Evolutionary conservation across 1,284 basidiomycete genomes (phyloP).

Genomic region (Ganoderma lingzhi): DNA sequence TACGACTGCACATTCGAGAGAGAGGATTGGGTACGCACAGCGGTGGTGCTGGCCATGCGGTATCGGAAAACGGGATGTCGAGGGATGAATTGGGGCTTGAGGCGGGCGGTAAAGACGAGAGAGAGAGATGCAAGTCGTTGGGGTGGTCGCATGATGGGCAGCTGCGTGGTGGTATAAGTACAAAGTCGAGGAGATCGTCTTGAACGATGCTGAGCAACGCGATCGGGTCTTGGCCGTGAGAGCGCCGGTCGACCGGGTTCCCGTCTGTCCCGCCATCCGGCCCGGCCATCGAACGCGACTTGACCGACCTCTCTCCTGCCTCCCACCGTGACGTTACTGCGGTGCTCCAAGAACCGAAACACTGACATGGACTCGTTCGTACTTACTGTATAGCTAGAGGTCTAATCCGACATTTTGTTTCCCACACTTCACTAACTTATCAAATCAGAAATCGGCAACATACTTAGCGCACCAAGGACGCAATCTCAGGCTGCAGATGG

Average conservation of each 20-base stretch:
- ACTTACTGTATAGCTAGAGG: no score
- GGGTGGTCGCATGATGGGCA: slow-evolving; percentile 14
- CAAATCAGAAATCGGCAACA: no score
- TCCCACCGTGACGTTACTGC: no score
- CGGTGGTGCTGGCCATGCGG: slow-evolving; percentile 40
- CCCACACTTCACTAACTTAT: no score
- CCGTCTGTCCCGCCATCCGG: no score
- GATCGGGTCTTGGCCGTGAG: background rate
- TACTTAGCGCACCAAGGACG: no score
- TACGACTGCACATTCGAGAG: background rate
- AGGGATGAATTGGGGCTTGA: slow-evolving; percentile 24
- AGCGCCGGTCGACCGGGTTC: background rate
- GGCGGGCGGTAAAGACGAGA: slow-evolving; percentile 16
- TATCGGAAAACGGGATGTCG: slow-evolving; percentile 28
- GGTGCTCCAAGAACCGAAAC: no score
- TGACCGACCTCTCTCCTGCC: no score
- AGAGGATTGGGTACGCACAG: slow-evolving; percentile 15
- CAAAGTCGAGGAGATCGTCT: background rate
- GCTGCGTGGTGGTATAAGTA: background rate
- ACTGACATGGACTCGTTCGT: no score
- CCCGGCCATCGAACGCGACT: no score
- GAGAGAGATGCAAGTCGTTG: slow-evolving; percentile 10
- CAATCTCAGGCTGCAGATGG: background rate
- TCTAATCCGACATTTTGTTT: no score
- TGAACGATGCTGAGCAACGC: background rate